Base-by-base conservation (phyloP, 2,329 filamentous ascomycete species). In the Ophiostoma piceae region DNA sequence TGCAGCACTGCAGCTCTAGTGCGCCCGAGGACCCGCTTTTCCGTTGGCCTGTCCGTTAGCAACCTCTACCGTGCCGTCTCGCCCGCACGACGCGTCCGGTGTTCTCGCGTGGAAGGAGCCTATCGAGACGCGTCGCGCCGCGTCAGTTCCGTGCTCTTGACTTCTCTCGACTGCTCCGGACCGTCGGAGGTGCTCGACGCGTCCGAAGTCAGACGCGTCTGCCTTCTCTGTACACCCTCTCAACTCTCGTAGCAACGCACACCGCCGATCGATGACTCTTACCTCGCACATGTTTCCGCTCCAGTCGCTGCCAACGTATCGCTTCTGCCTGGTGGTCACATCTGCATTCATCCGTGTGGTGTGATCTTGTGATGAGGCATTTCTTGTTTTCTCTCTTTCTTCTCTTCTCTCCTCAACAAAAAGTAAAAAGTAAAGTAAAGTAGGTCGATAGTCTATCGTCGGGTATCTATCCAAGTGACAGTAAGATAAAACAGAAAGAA, bases 121-220 rank as follows among this genome's bases (percentile, higher is more conserved):
- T 29, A 62, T 62, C 57, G 26, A 29, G 26, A 71, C 71, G 71
- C 68, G 66, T 47, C 69, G 32, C 43, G 11, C 51, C 51, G 69
- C 69, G 69, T 68, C 67, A 66, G 12, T n/a, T 39, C 70, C 71
- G 72, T 68, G 70, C 68, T 51, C 43, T n/a, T 26, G 26, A 35
- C 57, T 26, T 5, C 57, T 35, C 35, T 35, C 35, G 35, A 35
- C 35, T 35, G 35, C 26, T 35, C 57, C 57, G 57, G 62, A 64
- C 60, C 14, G 11, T 62, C 57, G 57, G 57, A 62, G 57, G 3
- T 62, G 51, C 51, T 57, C n/a, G 51, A 57, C 57, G 57, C 57
- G 57, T 62, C 57, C 57, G 57, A 32, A 11, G 9, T 14, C 26
- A 57, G 51, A 57, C 51, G 51, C 51, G 51, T 57, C 51, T 12